Evolutionary conservation across 176 grass and related monocot genomes (phyloP).

Genomic region (Otatea glauca): DNA sequence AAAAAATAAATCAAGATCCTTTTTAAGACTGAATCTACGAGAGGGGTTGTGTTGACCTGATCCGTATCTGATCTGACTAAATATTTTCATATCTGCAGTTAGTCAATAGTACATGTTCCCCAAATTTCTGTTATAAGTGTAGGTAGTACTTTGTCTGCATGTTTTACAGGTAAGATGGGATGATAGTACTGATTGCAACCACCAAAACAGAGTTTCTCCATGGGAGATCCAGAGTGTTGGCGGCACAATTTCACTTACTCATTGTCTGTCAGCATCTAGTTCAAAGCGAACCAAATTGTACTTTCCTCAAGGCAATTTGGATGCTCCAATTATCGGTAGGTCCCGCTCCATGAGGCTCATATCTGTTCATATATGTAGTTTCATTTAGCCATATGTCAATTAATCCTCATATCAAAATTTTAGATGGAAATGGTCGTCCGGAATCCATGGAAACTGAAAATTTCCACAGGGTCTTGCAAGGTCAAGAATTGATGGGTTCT

Average conservation of each 20-base stretch:
- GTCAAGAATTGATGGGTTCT: conserved; percentile 94
- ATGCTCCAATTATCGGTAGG: conserved; percentile 60
- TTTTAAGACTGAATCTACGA: neutral
- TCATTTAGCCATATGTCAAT: neutral
- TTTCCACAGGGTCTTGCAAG: conserved; percentile 99
- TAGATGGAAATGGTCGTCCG: conserved; percentile 68
- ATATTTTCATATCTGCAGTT: neutral
- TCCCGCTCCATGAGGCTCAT: neutral
- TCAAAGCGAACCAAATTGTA: conserved; percentile 78
- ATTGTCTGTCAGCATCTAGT: conserved; percentile 52
- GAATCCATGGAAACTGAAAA: conserved; percentile 63
- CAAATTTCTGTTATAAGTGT: neutral
- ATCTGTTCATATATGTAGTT: neutral
- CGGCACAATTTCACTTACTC: conserved; percentile 47
- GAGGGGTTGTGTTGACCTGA: neutral
- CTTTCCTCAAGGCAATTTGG: conserved; percentile 52
- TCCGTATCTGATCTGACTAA: neutral
- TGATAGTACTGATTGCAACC: conserved; percentile 48
- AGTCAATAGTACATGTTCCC: neutral
- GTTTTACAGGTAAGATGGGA: conserved; percentile 83
- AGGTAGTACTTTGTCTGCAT: conserved; percentile 34
- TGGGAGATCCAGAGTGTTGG: conserved; percentile 83
- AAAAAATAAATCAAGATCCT: neutral
- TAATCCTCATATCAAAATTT: conserved; percentile 41
- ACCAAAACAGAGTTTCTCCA: conserved; percentile 79